phyloP scores from a whole-genome alignment of 179 eudicot genomes.

The Corrigiola litoralis region DNA sequence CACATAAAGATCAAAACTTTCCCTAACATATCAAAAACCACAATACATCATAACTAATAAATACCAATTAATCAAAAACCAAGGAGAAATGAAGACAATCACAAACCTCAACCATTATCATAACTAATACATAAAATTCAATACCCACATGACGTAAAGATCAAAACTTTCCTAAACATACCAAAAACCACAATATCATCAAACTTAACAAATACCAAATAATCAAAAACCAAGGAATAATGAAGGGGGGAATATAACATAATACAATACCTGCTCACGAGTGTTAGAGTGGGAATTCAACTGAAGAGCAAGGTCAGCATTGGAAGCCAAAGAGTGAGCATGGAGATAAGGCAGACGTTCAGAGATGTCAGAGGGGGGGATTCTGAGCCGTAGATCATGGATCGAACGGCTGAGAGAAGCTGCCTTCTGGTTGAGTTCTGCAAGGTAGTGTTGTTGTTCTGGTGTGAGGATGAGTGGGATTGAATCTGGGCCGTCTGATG shows the following conservation, averaged over 20 bases:
- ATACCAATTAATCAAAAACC: not conserved
- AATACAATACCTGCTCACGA: constrained; percentile 52
- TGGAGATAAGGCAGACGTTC: constrained; percentile 89
- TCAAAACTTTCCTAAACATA: too few relatives aligned
- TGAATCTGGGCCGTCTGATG: constrained; percentile 35
- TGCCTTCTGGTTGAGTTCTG: constrained; percentile 45
- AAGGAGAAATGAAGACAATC: too few relatives aligned
- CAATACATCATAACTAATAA: too few relatives aligned
- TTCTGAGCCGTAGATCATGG: constrained; percentile 74
- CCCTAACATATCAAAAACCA: not conserved
- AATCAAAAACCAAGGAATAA: not conserved
- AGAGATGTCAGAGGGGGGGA: constrained; percentile 81
- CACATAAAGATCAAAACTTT: not conserved
- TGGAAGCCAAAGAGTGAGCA: constrained; percentile 88
- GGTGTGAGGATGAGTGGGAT: constrained; percentile 70
- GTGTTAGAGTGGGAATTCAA: constrained; percentile 82
- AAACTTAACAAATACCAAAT: too few relatives aligned
- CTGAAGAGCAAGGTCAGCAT: constrained; percentile 78
- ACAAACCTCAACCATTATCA: too few relatives aligned
- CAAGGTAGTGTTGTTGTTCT: constrained; percentile 51
- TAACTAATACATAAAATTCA: too few relatives aligned
- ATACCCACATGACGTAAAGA: not conserved
- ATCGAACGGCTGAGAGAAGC: constrained; percentile 61
- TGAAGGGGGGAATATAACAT: not conserved
- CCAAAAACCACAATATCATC: not conserved